Conservation (phyloP, 148 eudicot genomes). For the Fallopia convolvulus region DNA sequence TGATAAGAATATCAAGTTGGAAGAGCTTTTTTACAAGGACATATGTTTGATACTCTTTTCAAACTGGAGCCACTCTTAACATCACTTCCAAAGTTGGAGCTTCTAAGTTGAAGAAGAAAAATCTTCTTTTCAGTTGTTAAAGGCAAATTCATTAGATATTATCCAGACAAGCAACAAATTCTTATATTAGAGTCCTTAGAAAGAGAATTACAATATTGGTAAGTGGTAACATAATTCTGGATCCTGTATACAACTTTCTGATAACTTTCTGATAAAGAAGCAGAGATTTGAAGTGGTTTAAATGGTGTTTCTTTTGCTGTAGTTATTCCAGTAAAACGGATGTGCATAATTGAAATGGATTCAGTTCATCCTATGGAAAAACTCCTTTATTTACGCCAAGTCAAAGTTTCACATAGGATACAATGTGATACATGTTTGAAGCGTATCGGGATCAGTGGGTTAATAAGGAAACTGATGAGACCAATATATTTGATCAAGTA, state of each 20-base stretch:
- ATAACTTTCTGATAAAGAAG: too few species aligned
- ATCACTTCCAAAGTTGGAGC: neutral
- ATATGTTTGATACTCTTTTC: neutral
- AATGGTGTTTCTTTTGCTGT: neutral
- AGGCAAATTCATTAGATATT: neutral
- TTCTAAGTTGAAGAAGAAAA: neutral
- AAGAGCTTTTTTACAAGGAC: neutral
- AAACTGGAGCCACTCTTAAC: neutral
- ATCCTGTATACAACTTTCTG: too few species aligned
- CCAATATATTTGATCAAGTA: neutral
- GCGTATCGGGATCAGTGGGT: neutral
- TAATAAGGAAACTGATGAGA: neutral
- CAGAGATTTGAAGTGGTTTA: neutral
- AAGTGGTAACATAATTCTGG: neutral
- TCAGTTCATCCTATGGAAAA: neutral
- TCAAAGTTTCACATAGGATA: neutral
- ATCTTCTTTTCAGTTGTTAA: neutral
- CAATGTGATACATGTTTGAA: neutral
- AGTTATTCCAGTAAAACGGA: neutral
- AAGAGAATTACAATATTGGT: neutral
- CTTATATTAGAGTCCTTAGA: neutral
- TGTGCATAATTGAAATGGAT: neutral
- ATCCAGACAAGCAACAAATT: neutral
- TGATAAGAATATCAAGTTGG: neutral
- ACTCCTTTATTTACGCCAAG: neutral